Evolutionary conservation across 2,329 filamentous ascomycete genomes (phyloP), one percentile per base, ranked within the genome.

Genomic region (Elsinoe perseae): DNA sequence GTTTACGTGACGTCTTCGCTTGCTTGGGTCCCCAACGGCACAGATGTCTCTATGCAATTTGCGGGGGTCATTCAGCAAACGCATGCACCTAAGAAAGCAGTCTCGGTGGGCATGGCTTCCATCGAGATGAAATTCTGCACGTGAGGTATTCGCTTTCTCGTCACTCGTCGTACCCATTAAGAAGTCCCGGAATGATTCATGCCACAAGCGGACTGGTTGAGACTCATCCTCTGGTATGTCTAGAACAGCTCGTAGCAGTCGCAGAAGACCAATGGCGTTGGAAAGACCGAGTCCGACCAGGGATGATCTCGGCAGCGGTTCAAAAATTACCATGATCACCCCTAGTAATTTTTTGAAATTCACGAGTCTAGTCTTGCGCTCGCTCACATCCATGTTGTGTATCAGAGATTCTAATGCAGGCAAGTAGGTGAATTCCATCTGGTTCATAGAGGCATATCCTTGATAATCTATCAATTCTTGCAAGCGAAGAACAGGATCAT

Each of bases 41-140:
- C 30, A 42, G 2, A 54, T 54, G 16, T 54, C 27, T 20, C 36
- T 12, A 12, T 18, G 12, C 7, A 54, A n/a, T 2, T 12, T 5
- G 2, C 2, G 34, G 2, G 27, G 72, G 57, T 74, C 70, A 2
- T 67, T 65, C 43, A 75, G 74, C 0, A 72, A 72, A 5, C 68
- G 58, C 54, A 74, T 71, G 2, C 69, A 62, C 0, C 69, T 57
- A 14, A 61, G 63, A 3, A 73, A 48, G 0, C 69, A 66, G 3
- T 21, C 21, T 55, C 59, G 46, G 7, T 55, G 1, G 7, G 61
- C 38, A 2, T 50, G 50, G 1, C 70, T 68, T 1, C 73, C 57
- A 23, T 61, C 58, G 0, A 75, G 28, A 8, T 28, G 50, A 4
- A 73, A 65, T 0, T 71, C 70, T 57, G 72, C 68, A 5, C 12